Conservation (phyloP, 805 yeast genomes). For the Metschnikowia chrysomelidarum region DNA sequence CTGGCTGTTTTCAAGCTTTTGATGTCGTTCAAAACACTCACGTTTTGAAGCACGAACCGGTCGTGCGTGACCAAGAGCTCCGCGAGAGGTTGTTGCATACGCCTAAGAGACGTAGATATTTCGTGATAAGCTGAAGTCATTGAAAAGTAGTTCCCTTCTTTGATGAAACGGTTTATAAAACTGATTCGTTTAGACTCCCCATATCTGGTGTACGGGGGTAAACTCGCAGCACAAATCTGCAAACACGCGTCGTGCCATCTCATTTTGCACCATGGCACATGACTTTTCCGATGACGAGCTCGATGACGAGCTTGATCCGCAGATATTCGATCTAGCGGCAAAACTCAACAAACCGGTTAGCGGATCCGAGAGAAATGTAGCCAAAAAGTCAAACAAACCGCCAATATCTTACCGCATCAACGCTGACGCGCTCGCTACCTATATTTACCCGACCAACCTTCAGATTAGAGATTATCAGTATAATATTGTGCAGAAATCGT, state of each 20-base stretch:
- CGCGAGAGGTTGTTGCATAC: slow-evolving; percentile 26
- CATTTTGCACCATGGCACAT: no score
- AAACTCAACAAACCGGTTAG: no score
- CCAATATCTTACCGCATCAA: slow-evolving; percentile 13
- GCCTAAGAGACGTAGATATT: slow-evolving; percentile 23
- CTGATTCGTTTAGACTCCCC: no score
- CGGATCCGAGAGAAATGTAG: not conserved
- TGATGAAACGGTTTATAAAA: no score
- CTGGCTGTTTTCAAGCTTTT: slow-evolving; percentile 17
- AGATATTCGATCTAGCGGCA: slow-evolving; percentile 3
- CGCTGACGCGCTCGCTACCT: slow-evolving; percentile 30
- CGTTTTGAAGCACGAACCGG: slow-evolving; percentile 28
- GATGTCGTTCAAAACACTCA: slow-evolving; percentile 26
- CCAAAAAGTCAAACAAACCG: not conserved
- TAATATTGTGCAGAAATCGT: slow-evolving; percentile 69
- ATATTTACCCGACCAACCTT: slow-evolving; percentile 82
- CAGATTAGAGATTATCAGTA: slow-evolving; percentile 86
- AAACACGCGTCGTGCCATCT: no score
- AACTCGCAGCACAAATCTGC: no score
- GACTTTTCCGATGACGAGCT: slow-evolving; percentile 14
- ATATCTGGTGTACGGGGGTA: slow-evolving; percentile 8
- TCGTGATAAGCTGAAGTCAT: slow-evolving; percentile 29
- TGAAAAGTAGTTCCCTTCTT: no score
- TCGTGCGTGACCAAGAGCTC: slow-evolving; percentile 29
- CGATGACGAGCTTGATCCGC: slow-evolving; percentile 17